Evolutionary conservation across 1,139 yeast species (phyloP).

Genomic region (Geotrichum citri-aurantii): DNA sequence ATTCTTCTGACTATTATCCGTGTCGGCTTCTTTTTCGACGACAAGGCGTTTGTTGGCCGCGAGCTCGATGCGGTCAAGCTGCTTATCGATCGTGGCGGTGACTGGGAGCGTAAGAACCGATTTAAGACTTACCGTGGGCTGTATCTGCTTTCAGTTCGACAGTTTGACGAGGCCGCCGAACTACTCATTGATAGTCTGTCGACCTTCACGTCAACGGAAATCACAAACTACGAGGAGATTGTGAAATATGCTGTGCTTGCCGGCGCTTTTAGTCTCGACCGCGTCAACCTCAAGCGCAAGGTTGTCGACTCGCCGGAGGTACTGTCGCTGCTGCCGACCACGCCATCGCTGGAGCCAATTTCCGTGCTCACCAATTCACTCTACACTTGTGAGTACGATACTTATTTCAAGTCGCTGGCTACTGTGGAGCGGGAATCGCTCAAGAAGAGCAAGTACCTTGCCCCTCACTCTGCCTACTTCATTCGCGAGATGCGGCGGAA

Average conservation of each 20-base stretch:
- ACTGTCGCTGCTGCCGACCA: constrained; percentile 67
- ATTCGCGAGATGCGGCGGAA: constrained; percentile 91
- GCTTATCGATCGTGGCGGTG: constrained; percentile 92
- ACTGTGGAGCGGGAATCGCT: constrained; percentile 73
- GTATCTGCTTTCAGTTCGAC: constrained; percentile 75
- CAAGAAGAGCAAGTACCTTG: constrained; percentile 66
- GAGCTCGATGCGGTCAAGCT: constrained; percentile 68
- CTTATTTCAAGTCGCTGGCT: constrained; percentile 72
- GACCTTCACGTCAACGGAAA: constrained; percentile 92
- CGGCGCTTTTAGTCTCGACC: constrained; percentile 74
- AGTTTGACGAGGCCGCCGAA: constrained; percentile 77
- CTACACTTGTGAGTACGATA: constrained; percentile 81
- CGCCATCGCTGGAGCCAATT: constrained; percentile 72
- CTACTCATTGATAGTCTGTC: constrained; percentile 86
- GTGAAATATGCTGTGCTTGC: constrained; percentile 84
- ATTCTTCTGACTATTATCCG: constrained; percentile 73
- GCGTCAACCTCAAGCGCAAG: constrained; percentile 78
- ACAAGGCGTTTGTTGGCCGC: constrained; percentile 61
- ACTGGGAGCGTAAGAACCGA: constrained; percentile 97
- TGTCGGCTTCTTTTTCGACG: constrained; percentile 81
- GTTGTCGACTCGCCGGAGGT: constrained; percentile 94
- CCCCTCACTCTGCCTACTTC: constrained; percentile 75
- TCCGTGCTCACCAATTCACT: constrained; percentile 78
- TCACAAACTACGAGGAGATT: constrained; percentile 82
- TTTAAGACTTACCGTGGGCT: constrained; percentile 89